Conservation (phyloP, 169 alveolate species). For the Besnoitia besnoiti region DNA sequence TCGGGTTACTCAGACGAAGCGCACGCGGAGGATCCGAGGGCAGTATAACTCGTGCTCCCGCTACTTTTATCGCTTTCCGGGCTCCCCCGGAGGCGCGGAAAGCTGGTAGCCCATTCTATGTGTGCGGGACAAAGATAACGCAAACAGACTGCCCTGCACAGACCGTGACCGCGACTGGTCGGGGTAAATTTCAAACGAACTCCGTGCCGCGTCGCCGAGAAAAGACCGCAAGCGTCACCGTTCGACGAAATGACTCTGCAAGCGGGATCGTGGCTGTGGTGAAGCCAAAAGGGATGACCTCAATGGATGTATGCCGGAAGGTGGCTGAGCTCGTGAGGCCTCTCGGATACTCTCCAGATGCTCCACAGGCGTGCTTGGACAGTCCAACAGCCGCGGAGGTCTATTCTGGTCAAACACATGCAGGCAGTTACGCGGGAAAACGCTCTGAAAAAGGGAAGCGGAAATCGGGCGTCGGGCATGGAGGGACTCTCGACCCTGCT, state of each 20-base stretch:
- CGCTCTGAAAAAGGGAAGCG: not conserved
- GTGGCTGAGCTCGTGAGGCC: not conserved
- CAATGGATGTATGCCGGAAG: not conserved
- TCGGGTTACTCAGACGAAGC: no score
- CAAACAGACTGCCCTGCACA: no score
- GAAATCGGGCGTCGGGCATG: conserved; percentile 56
- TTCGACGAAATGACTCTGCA: not conserved
- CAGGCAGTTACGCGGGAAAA: not conserved
- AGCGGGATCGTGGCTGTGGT: not conserved
- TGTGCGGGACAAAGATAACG: no score
- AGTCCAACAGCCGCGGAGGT: not conserved
- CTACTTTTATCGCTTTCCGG: no score
- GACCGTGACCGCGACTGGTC: no score
- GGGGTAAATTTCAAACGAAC: no score
- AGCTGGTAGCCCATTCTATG: no score
- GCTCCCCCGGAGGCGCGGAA: no score
- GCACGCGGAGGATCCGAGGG: no score
- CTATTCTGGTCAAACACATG: not conserved
- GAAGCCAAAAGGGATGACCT: conserved; percentile 11
- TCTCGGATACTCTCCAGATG: not conserved
- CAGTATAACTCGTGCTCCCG: no score
- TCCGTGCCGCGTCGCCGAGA: no score
- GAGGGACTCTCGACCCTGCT: conserved; percentile 62
- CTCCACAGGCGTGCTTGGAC: not conserved
- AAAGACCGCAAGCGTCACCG: no score